Percentiles rank a stretch among this genome's conserved stretches.
These are phyloP conservation scores for Lasiodiplodia citricola DNA, from an alignment of 2,329 filamentous ascomycete species.

Conservation along the genomic window DNA sequence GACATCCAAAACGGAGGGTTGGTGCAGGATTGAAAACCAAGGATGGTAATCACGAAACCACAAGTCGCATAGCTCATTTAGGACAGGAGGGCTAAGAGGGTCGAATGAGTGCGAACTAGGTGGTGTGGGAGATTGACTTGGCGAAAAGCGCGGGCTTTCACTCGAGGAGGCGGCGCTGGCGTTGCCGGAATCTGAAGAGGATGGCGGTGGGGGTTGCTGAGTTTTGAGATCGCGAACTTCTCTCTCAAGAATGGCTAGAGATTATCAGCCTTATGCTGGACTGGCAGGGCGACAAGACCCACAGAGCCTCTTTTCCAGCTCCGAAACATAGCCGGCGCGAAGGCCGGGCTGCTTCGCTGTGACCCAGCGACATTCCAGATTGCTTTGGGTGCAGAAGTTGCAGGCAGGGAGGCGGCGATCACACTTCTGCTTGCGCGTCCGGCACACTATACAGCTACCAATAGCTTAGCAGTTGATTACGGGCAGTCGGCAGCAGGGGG, in stretches of 20 bases:
- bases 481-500: too few species aligned
- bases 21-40: slow-evolving; percentile 45
- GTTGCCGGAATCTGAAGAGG: slow-evolving; percentile 3
- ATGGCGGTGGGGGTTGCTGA: slow-evolving; percentile 26
- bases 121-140: not conserved
- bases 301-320: slow-evolving; percentile 45
- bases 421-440: slow-evolving; percentile 36
- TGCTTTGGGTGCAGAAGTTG: slow-evolving; percentile 31
- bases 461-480: not conserved
- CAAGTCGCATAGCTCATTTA: slow-evolving; percentile 35
- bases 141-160: slow-evolving; percentile 1
- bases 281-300: not conserved
- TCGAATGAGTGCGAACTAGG: slow-evolving; percentile 29
- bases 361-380: slow-evolving; percentile 36
- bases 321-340: slow-evolving; percentile 52
- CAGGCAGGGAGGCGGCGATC: slow-evolving; percentile 35
- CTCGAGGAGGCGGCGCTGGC: slow-evolving; percentile 5
- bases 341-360: slow-evolving; percentile 37
- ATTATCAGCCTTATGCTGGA: slow-evolving; percentile 27
- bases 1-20: slow-evolving; percentile 32
- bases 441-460: slow-evolving; percentile 35
- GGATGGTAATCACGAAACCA: slow-evolving; percentile 47
- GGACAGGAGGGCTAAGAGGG: slow-evolving; percentile 27
- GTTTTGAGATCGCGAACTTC: slow-evolving; percentile 32
- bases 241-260: slow-evolving; percentile 32